Conservation (phyloP, 306 rosid genomes). For the Prosopis cineraria region DNA sequence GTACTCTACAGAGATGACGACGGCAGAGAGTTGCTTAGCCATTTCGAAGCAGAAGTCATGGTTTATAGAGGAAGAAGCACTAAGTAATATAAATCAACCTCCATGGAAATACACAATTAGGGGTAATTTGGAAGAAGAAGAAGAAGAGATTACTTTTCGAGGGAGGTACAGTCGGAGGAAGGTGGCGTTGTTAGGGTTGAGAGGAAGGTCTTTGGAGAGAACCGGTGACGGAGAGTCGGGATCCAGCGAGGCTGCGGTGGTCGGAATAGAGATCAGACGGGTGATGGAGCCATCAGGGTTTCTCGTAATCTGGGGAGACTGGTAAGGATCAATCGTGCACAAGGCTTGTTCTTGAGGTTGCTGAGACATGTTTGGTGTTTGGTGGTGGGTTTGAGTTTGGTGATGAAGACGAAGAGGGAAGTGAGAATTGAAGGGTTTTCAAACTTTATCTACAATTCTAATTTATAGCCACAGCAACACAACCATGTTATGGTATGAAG, state of each 20-base stretch:
- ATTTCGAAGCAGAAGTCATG: conserved; percentile 37
- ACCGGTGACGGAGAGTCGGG: background rate
- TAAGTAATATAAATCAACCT: conserved; percentile 23
- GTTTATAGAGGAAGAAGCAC: conserved; percentile 2
- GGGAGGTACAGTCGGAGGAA: conserved; percentile 42
- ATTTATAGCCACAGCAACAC: no score
- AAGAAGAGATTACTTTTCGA: background rate
- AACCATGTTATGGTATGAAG: no score
- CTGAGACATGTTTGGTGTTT: background rate
- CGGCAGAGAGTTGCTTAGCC: conserved; percentile 22
- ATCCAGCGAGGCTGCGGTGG: background rate
- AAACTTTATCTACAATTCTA: no score
- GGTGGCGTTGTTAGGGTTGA: conserved; percentile 34
- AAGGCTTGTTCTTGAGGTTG: background rate
- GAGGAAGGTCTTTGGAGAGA: conserved; percentile 34
- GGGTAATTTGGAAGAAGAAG: conserved; percentile 29
- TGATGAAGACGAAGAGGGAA: background rate
- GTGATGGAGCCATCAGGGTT: background rate
- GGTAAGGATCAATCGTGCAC: background rate
- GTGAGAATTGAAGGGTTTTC: no score
- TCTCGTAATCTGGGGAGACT: background rate
- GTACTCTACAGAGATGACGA: conserved; percentile 37
- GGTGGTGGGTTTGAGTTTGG: no score
- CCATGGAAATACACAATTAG: conserved; percentile 40
- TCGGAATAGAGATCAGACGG: background rate